These are phyloP conservation scores for Ceratocystis papillata DNA, from an alignment of 2,329 filamentous ascomycete genomes.

Conservation along the genomic window DNA sequence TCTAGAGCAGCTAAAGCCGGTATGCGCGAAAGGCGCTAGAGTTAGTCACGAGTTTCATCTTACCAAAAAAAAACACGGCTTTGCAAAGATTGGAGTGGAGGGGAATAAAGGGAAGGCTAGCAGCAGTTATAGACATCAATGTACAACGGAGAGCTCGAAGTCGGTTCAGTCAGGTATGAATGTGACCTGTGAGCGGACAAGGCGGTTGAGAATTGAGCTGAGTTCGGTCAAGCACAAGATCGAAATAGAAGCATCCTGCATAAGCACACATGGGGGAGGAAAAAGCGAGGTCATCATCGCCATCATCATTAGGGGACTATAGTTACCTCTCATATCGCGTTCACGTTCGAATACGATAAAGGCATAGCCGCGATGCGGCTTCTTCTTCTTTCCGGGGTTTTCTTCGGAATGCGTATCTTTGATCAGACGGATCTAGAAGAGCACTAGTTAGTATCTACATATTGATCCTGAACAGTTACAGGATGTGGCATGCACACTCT, in stretches of 20 bases:
- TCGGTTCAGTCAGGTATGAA: slow-evolving; percentile 9
- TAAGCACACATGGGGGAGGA: slow-evolving; percentile 28
- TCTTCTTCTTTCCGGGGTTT: slow-evolving; percentile 66
- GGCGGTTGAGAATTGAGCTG: background rate
- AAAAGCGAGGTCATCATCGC: slow-evolving; percentile 29
- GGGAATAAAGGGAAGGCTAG: background rate
- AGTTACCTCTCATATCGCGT: slow-evolving; percentile 97
- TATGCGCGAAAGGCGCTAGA: slow-evolving; percentile 46
- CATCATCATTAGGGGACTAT: slow-evolving; percentile 31
- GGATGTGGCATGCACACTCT: slow-evolving; percentile 46
- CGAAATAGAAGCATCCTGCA: slow-evolving; percentile 28
- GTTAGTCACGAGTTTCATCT: slow-evolving; percentile 50
- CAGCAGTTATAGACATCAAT: background rate
- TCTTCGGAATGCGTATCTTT: slow-evolving; percentile 60
- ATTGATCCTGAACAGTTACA: background rate
- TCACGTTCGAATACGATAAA: slow-evolving; percentile 96
- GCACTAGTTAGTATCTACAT: slow-evolving; percentile 26
- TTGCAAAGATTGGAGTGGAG: background rate
- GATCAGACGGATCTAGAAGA: slow-evolving; percentile 68
- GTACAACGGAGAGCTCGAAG: background rate
- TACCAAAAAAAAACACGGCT: slow-evolving; percentile 36
- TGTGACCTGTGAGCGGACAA: slow-evolving; percentile 2
- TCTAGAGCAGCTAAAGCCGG: slow-evolving; percentile 74
- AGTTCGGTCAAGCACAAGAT: slow-evolving; percentile 22
- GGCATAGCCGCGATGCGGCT: slow-evolving; percentile 79